Evolutionary conservation across 495 filamentous ascomycete species (phyloP).

Genomic region (Tetracladium marchalianum): DNA sequence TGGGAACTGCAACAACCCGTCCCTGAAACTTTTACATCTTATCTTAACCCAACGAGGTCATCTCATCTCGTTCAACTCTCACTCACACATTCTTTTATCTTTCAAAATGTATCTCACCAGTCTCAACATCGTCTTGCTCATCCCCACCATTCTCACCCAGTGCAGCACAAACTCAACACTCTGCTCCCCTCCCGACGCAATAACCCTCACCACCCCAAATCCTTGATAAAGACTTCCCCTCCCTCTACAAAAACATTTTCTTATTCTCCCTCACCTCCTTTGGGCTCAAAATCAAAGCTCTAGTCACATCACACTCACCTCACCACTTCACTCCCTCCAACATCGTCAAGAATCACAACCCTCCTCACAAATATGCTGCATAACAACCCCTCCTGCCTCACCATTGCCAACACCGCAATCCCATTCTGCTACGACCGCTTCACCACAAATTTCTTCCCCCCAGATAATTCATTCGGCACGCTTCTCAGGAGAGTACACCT

Average conservation of each 20-base stretch:
- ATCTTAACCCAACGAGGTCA: too few relatives aligned
- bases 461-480: constrained; percentile 29
- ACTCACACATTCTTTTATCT: neutral
- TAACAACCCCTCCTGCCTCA: constrained; percentile 7
- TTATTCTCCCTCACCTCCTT: constrained; percentile 13
- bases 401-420: constrained; percentile 7
- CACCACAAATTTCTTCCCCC: constrained; percentile 31
- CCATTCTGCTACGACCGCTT: constrained; percentile 27
- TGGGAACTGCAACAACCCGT: too few relatives aligned
- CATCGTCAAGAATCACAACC: neutral
- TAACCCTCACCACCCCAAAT: constrained; percentile 14
- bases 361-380: constrained; percentile 14
- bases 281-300: constrained; percentile 1
- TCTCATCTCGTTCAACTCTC: too few relatives aligned
- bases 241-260: constrained; percentile 14
- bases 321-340: neutral
- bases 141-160: neutral
- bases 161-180: constrained; percentile 9
- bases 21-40: too few relatives aligned
- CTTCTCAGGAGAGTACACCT: constrained; percentile 26
- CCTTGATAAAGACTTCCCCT: constrained; percentile 6
- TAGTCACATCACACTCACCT: neutral
- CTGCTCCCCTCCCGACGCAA: constrained; percentile 12
- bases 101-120: neutral
- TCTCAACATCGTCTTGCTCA: neutral